Evolutionary conservation across 805 yeast species (phyloP), one percentile per base, ranked within the genome.

Genomic region (Candida arabinofermentans): DNA sequence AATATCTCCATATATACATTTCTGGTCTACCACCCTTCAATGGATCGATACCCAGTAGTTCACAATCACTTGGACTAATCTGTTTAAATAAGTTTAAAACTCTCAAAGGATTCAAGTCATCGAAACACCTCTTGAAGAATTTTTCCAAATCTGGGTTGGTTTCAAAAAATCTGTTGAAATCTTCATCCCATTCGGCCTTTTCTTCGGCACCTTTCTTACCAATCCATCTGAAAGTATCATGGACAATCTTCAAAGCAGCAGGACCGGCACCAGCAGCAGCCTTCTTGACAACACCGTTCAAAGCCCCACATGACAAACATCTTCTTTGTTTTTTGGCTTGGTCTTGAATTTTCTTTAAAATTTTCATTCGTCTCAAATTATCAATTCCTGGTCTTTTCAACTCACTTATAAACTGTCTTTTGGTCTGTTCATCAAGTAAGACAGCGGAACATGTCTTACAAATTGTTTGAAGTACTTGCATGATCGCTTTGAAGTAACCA

Each of bases 211-310:
- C 74, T 54, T 86, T 88, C 65, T 93, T 93, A 47, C 98, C 97
- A 23, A 87, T 76, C 90, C 95, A 93, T 61, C 99, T 75, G 68
- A 86, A 93, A 12, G 95, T 86, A 65, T 93, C 97, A 64, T 93
- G 99, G 44, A 93, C 83, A 48, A 95, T 87, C 61, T 93, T 93
- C 47, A 95, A 71, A 1, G 99, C 91, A 0, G 98, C 98, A 17
- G 93, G 85, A 31, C 93, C 89, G 2, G 88, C 82, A 39, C 95
- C 95, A 13, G 87, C 80, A 8, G 93, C 93, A 4, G 96, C 97
- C 62, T 89, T 90, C 63, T 93, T 93, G 22, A 93, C 99, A 39
- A 93, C 97, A 53, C 99, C 99, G 59, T 95, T 93, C 41, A 91
- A 67, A 12, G 89, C 82, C 54, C 87, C 85, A 71, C 99, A 93